Percentiles rank a stretch among this genome's conserved stretches.
Conservation (phyloP, 257 asterid species). For the Penstemon eatonii region DNA sequence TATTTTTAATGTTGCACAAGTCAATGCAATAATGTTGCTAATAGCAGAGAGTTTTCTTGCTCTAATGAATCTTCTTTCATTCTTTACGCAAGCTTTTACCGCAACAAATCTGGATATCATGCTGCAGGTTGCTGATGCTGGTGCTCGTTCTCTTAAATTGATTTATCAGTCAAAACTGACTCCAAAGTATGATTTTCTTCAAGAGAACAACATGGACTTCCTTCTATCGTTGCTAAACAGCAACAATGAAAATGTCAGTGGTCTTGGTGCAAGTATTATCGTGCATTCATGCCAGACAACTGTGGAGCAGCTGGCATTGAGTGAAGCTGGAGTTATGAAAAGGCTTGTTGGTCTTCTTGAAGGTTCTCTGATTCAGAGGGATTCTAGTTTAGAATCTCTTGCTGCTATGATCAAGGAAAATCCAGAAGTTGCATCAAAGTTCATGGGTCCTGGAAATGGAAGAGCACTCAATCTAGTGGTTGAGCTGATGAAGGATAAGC, state of each 20-base stretch:
- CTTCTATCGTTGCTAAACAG: conserved; percentile 68
- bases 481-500: conserved; percentile 75
- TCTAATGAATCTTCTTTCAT: too few species aligned
- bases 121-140: conserved; percentile 88
- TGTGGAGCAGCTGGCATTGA: conserved; percentile 67
- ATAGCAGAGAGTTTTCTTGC: too few species aligned
- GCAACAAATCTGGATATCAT: conserved; percentile 22
- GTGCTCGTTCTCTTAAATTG: conserved; percentile 89
- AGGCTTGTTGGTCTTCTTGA: conserved; percentile 76
- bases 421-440: conserved; percentile 62
- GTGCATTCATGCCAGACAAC: conserved; percentile 77
- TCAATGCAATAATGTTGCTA: too few species aligned
- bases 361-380: conserved; percentile 74
- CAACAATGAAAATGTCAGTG: conserved; percentile 77
- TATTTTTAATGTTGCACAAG: too few species aligned
- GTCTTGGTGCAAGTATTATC: conserved; percentile 89
- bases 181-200: conserved; percentile 74
- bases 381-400: conserved; percentile 86
- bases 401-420: conserved; percentile 71
- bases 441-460: conserved; percentile 72
- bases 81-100: too few species aligned
- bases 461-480: conserved; percentile 54
- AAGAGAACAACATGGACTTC: conserved; percentile 64
- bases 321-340: conserved; percentile 69
- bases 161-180: conserved; percentile 88